A percentile compares a stretch with the other conserved stretches of the same genome.
These are phyloP conservation scores for Venturiaceae sp. DNA, from an alignment of 2,329 filamentous ascomycete species.

Conservation along the genomic window DNA sequence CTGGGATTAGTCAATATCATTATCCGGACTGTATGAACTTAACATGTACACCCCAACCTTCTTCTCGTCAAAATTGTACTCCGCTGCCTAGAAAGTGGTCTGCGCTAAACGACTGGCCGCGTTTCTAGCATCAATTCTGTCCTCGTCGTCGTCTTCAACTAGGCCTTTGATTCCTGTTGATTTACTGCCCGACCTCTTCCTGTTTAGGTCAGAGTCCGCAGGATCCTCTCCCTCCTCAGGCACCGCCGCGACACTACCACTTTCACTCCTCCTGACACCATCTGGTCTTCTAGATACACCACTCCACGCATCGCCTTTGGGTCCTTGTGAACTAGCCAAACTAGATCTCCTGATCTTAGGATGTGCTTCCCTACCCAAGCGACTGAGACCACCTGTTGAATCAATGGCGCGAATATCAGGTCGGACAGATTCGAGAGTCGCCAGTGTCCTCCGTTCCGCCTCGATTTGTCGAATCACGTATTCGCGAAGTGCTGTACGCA, in stretches of 20 bases:
- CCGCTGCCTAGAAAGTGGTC: slow-evolving; percentile 71
- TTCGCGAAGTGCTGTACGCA: slow-evolving; percentile 76
- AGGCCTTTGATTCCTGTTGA: slow-evolving; percentile 21
- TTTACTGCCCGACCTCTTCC: slow-evolving; percentile 37
- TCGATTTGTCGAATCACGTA: slow-evolving; percentile 94
- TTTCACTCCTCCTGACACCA: slow-evolving; percentile 68
- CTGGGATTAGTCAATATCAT: neutral
- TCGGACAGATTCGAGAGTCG: slow-evolving; percentile 85
- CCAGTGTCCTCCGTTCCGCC: slow-evolving; percentile 81
- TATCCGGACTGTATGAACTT: neutral
- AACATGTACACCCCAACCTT: neutral
- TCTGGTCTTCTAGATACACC: slow-evolving; percentile 80
- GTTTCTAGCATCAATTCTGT: slow-evolving; percentile 89
- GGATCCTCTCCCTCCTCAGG: slow-evolving; percentile 53
- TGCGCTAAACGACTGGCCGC: slow-evolving; percentile 87
- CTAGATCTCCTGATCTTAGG: slow-evolving; percentile 64
- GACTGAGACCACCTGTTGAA: slow-evolving; percentile 76
- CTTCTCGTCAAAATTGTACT: neutral
- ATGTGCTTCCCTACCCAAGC: slow-evolving; percentile 81
- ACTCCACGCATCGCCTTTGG: slow-evolving; percentile 97
- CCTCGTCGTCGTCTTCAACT: slow-evolving; percentile 75
- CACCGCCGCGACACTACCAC: slow-evolving; percentile 52
- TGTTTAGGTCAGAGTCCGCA: slow-evolving; percentile 31
- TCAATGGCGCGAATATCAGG: slow-evolving; percentile 92
- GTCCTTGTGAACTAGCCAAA: slow-evolving; percentile 81